A percentile compares a stretch with the other conserved stretches of the same genome.
phyloP scores from a whole-genome alignment of 805 yeast genomes.

The Saccharomycodes ludwigii region DNA sequence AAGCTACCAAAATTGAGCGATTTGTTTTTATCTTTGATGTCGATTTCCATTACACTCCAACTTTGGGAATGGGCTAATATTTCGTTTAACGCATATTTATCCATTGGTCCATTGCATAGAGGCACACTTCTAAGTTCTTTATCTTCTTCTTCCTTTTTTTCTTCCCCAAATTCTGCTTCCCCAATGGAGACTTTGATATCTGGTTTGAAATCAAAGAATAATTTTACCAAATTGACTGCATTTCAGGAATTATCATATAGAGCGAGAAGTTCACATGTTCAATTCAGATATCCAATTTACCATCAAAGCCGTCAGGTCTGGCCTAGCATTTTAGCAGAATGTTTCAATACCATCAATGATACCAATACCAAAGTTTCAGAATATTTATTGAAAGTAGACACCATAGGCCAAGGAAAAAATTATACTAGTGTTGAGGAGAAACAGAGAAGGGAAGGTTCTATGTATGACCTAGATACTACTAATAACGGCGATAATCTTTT shows the following conservation, averaged over 20 bases:
- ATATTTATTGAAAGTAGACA: constrained; percentile 12
- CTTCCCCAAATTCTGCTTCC: no score
- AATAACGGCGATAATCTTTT: not conserved
- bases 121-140: constrained; percentile 44
- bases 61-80: constrained; percentile 46
- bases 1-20: constrained; percentile 7
- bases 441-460: constrained; percentile 5
- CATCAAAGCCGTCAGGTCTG: constrained; percentile 37
- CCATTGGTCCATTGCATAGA: constrained; percentile 62
- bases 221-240: constrained; percentile 48
- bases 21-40: constrained; percentile 17
- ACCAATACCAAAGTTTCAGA: constrained; percentile 27
- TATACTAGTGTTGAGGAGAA: constrained; percentile 1
- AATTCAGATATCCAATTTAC: constrained; percentile 42
- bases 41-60: constrained; percentile 13
- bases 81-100: constrained; percentile 50
- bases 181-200: constrained; percentile 53
- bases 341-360: constrained; percentile 40
- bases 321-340: constrained; percentile 49
- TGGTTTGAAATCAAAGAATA: constrained; percentile 44
- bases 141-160: constrained; percentile 40
- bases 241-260: constrained; percentile 65
- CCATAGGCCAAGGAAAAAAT: constrained; percentile 2
- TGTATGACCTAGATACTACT: no score
- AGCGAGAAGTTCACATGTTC: constrained; percentile 35